Conservation (phyloP, 2,329 filamentous ascomycete genomes). For the Pseudopithomyces chartarum region DNA sequence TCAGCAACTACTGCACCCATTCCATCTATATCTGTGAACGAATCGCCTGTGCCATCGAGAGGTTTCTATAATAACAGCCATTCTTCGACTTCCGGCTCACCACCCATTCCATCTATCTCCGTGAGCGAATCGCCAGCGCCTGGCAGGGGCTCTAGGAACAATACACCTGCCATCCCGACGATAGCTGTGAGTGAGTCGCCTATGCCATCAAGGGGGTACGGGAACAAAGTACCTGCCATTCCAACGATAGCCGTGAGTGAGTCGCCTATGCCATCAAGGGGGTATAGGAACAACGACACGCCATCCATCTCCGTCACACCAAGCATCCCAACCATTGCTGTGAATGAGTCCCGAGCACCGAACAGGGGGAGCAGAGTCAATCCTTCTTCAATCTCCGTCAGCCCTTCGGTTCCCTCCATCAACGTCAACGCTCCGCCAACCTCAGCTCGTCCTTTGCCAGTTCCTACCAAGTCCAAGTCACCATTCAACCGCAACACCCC, state of each 20-base stretch:
- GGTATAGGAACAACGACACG: conserved; percentile 4
- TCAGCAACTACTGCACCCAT: conserved; percentile 19
- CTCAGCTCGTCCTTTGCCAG: conserved; percentile 55
- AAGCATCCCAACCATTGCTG: conserved; percentile 22
- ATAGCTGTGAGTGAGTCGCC: conserved; percentile 5
- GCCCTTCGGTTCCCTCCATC: conserved; percentile 32
- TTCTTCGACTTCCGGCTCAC: conserved; percentile 21
- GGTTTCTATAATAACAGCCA: conserved; percentile 6
- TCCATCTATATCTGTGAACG: conserved; percentile 3
- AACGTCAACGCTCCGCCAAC: conserved; percentile 27
- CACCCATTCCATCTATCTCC: conserved; percentile 22
- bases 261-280: conserved; percentile 7
- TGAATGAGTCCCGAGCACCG: conserved; percentile 22
- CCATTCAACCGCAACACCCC: conserved; percentile 42
- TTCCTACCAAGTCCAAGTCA: conserved; percentile 52
- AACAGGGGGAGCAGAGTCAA: conserved; percentile 15
- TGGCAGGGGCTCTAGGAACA: background rate
- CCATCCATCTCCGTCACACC: conserved; percentile 22
- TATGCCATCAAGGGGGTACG: conserved; percentile 8
- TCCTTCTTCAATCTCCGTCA: conserved; percentile 30
- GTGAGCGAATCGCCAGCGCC: conserved; percentile 24
- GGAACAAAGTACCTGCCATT: background rate
- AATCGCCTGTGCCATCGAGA: conserved; percentile 4
- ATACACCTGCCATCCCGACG: conserved; percentile 4
- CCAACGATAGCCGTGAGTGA: conserved; percentile 2